These are phyloP conservation scores for Panaeolus cyanescens DNA, from an alignment of 768 basidiomycete genomes.

Conservation along the genomic window DNA sequence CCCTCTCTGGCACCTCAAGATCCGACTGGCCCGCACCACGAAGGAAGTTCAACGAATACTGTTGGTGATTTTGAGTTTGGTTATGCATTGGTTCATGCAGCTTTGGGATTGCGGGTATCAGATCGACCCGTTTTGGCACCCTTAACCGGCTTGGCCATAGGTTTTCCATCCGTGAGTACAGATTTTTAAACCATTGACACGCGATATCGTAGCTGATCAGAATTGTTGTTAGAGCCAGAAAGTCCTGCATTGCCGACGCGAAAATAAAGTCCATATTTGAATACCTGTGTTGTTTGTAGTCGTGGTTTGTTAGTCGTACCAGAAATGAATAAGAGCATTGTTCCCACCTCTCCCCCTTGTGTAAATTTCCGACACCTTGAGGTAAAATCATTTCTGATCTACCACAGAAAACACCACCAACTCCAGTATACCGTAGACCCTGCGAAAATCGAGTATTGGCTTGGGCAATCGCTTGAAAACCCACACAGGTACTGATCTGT, in stretches of 20 bases:
- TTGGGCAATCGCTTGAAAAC: slow-evolving; percentile 21
- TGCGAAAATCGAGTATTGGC: slow-evolving; percentile 19
- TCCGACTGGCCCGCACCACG: slow-evolving; percentile 23
- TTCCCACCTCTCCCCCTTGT: slow-evolving; percentile 32
- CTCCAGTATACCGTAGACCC: slow-evolving; percentile 20
- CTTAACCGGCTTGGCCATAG: background rate
- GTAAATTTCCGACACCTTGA: slow-evolving; percentile 29
- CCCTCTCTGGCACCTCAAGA: slow-evolving; percentile 29
- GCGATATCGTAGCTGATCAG: slow-evolving; percentile 24
- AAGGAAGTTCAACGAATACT: slow-evolving; percentile 26
- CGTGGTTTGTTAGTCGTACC: too few relatives aligned
- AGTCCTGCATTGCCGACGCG: background rate
- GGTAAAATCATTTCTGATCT: slow-evolving; percentile 20
- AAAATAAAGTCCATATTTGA: slow-evolving; percentile 15
- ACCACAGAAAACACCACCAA: slow-evolving; percentile 19
- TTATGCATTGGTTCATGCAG: slow-evolving; percentile 27
- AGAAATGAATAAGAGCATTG: background rate
- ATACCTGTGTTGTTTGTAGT: background rate
- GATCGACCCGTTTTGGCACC: background rate
- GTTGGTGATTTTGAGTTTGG: slow-evolving; percentile 17
- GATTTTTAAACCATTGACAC: slow-evolving; percentile 10
- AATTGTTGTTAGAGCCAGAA: background rate
- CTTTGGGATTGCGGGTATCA: slow-evolving; percentile 26
- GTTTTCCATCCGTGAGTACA: slow-evolving; percentile 13
- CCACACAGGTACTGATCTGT: slow-evolving; percentile 24